These are phyloP conservation scores for Marasmius fiardii DNA, from an alignment of 1,284 basidiomycete species.

Conservation along the genomic window DNA sequence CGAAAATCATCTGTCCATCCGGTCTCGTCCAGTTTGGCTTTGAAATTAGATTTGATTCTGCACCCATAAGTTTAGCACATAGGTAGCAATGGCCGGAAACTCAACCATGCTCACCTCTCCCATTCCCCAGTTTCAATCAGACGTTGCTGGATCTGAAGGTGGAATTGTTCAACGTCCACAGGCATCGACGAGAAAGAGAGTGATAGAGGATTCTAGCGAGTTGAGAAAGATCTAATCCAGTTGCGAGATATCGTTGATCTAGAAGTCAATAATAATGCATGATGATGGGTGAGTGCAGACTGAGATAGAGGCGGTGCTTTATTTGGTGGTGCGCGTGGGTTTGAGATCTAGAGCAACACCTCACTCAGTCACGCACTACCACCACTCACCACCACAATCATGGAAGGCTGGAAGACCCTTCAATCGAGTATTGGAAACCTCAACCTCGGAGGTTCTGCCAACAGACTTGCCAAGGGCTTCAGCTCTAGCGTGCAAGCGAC, in stretches of 20 bases:
- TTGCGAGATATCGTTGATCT: background rate
- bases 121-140: constrained; percentile 6
- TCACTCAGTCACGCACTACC: background rate
- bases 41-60: constrained; percentile 4
- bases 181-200: background rate
- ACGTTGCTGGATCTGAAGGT: constrained; percentile 3
- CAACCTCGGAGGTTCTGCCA: constrained; percentile 68
- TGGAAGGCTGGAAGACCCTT: constrained; percentile 78
- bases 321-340: background rate
- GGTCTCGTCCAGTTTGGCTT: background rate
- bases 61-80: background rate
- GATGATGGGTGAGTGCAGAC: background rate
- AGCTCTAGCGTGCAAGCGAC: constrained; percentile 86
- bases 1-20: constrained; percentile 4
- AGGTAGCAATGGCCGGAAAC: background rate
- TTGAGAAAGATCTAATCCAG: background rate
- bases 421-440: constrained; percentile 55
- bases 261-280: background rate
- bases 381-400: constrained; percentile 27
- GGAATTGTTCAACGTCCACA: constrained; percentile 2
- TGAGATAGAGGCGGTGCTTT: constrained; percentile 1
- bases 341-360: background rate
- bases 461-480: constrained; percentile 79
- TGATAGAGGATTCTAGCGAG: background rate
- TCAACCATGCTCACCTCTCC: constrained; percentile 1